Percentiles rank a stretch among this genome's conserved stretches.
Conservation (phyloP, 768 basidiomycete genomes). For the Termitomyces sp. region DNA sequence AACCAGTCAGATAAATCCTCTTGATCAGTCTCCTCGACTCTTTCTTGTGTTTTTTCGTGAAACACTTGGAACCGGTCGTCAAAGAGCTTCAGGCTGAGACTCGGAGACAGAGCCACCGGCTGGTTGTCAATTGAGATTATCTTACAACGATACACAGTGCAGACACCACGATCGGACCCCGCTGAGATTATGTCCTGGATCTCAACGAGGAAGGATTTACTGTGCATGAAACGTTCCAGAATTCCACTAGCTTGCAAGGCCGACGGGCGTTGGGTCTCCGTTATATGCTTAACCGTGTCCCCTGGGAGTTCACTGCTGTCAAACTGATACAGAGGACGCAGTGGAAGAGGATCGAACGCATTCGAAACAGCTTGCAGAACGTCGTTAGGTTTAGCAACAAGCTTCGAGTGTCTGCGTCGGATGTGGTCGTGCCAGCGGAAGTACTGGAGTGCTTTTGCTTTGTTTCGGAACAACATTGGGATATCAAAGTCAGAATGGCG, state of each 20-base stretch:
- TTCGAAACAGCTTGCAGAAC: background rate
- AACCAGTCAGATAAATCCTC: background rate
- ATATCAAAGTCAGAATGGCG: too few species aligned
- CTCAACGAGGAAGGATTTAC: background rate
- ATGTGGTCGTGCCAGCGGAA: background rate
- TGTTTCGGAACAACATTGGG: too few species aligned
- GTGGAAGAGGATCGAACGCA: background rate
- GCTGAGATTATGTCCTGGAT: background rate
- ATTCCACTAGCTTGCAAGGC: background rate
- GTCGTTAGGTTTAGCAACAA: background rate
- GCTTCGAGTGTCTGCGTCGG: background rate
- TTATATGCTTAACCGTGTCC: too few species aligned
- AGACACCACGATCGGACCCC: background rate
- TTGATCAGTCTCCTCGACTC: background rate
- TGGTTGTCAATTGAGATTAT: background rate
- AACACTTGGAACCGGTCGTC: background rate
- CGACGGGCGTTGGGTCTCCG: background rate
- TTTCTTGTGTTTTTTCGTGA: background rate
- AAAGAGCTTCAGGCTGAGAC: background rate
- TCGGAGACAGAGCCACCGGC: background rate
- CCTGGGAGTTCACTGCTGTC: background rate
- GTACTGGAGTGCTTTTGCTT: too few species aligned
- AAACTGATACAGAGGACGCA: background rate
- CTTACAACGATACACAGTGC: background rate
- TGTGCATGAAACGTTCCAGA: background rate